Evolutionary conservation across 805 yeast genomes (phyloP), one percentile per base, ranked within the genome.

Genomic region (Candida multigemmis): DNA sequence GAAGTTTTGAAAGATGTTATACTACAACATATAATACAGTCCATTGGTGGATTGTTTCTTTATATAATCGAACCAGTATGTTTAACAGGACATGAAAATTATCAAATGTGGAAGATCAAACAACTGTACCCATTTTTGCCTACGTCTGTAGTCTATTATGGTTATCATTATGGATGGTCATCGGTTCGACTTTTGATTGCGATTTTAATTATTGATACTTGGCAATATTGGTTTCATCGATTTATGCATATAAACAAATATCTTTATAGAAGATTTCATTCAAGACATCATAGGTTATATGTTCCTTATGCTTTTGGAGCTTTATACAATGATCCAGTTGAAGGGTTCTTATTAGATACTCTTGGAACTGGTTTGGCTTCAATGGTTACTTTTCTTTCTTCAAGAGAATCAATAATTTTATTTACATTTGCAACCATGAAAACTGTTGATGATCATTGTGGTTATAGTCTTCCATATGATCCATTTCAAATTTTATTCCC

Each of bases 291-390:
- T 56, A 64, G 89, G 29, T 65, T 91, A 26, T 89, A 91, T 42
- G 96, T 91, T 19, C 98, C 98, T 6, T 91, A 86, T 53, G 96
- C 97, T 1, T 87, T 68, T 53, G 98, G 98, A 27, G 98, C 98
- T 3, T 66, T 91, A 17, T 91, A 84, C 64, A 91, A 91, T 56
- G 86, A 86, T 42, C 93, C 96, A 13, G 68, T 83, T 12, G 98
- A 91, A 62, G 98, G 98, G 6, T 83, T 91, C 40, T 50, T 89
- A 31, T 67, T 91, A 43, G 98, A 91, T 56, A 84, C 97, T 8
- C 50, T 78, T 15, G 98, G 98, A 4, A 83, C 96, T 1, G 97
- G 95, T 20, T 38, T 89, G 19, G 89, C 95, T 2, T 68, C 76
- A 33, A 37, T 82, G 20, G 36, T 72, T 6, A 68, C 81, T 1